These are phyloP conservation scores for Termitomyces eurrhizus DNA, from an alignment of 768 basidiomycete species.

Conservation along the genomic window DNA sequence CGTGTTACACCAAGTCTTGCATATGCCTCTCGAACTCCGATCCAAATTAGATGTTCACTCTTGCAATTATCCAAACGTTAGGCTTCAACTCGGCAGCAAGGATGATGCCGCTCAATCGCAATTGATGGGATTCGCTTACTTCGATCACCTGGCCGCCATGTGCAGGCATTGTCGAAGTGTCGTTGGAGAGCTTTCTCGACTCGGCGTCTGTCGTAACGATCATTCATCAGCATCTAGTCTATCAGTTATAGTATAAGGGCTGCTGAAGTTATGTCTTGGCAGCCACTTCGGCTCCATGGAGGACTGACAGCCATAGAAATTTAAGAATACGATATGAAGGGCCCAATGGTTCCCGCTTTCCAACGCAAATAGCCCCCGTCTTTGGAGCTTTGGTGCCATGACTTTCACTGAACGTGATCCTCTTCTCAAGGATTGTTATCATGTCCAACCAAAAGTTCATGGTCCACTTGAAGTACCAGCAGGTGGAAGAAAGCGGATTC, in stretches of 20 bases:
- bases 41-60: not conserved
- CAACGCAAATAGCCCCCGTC: not conserved
- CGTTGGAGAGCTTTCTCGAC: not conserved
- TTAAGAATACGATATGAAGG: not conserved
- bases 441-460: conserved; percentile 4
- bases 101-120: no score
- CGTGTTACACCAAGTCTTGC: not conserved
- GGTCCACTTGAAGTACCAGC: conserved; percentile 62
- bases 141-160: not conserved
- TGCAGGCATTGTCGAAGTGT: not conserved
- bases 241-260: not conserved
- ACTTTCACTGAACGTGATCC: conserved; percentile 14
- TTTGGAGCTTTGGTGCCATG: conserved; percentile 6
- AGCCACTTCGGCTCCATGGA: not conserved
- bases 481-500: conserved; percentile 53
- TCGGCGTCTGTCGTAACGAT: not conserved
- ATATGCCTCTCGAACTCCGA: not conserved
- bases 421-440: conserved; percentile 6
- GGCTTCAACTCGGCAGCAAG: no score
- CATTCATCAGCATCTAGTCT: not conserved
- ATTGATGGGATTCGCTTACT: not conserved
- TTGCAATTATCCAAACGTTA: no score
- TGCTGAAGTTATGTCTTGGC: not conserved
- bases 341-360: not conserved
- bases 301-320: not conserved